Conservation (phyloP, 1,284 basidiomycete species). For the Heliocybe sulcata region DNA sequence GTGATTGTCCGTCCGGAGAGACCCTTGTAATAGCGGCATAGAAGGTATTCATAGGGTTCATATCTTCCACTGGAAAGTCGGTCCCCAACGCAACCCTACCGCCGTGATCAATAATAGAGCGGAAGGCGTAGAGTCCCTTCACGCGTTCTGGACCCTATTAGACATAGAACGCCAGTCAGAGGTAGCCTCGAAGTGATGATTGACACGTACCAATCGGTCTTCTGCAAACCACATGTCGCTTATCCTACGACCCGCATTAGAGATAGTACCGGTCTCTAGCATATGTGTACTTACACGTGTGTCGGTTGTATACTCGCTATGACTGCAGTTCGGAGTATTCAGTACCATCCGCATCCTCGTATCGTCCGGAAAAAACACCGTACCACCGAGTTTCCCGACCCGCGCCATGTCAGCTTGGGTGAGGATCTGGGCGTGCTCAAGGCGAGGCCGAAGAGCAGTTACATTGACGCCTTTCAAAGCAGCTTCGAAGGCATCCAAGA, state of each 20-base stretch:
- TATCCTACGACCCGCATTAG: conserved; percentile 33
- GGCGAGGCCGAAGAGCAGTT: conserved; percentile 63
- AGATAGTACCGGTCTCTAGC: neutral
- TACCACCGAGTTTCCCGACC: conserved; percentile 72
- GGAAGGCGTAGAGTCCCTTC: conserved; percentile 84
- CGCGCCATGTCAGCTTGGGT: conserved; percentile 65
- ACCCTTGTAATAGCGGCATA: conserved; percentile 82
- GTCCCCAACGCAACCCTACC: conserved; percentile 71
- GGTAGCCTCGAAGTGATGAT: conserved; percentile 1
- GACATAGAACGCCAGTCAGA: neutral
- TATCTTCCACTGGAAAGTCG: conserved; percentile 84
- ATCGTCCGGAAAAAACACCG: conserved; percentile 11
- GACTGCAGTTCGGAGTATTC: conserved; percentile 28
- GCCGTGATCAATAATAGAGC: conserved; percentile 55
- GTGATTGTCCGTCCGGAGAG: conserved; percentile 65
- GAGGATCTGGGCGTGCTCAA: conserved; percentile 90
- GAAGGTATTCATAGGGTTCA: conserved; percentile 74
- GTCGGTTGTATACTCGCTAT: conserved; percentile 85
- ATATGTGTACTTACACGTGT: conserved; percentile 58
- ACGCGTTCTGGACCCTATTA: conserved; percentile 74
- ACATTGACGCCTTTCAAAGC: conserved; percentile 53
- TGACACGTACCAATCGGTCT: conserved; percentile 56
- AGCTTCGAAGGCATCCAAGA: conserved; percentile 77
- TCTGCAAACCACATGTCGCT: conserved; percentile 91
- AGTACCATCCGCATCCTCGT: neutral